Base-by-base conservation (phyloP, 2,329 filamentous ascomycete species). In the Colletotrichum karsti region DNA sequence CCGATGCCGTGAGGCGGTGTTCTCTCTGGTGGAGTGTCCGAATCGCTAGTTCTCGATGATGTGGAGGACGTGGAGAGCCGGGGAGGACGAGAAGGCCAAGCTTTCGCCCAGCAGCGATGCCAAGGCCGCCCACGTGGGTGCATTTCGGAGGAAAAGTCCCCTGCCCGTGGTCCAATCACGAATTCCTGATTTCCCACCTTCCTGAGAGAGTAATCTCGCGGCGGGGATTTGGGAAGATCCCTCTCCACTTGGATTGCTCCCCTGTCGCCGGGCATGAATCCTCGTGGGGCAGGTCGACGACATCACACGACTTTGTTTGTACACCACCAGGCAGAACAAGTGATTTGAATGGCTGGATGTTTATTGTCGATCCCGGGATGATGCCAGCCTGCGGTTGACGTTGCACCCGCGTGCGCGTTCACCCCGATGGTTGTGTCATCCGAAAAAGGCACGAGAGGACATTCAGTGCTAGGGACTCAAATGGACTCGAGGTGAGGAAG, bases 31-130 rank as follows among this genome's bases (percentile, higher is more conserved):
- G 22, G 22, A 48, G 30, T 22, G 7, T 15, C 20, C 2, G 24
- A 37, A 53, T 53, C 30, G 28, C 30, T 37, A 53, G 50, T 53
- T 37, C 0, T 33, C 18, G 39, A 44, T 30, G n/a, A 26, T 37
- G 41, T 22, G 55, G 41, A 48, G 44, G 26, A 10, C 9, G n/a
- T 18, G n/a, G 30, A 13, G 30, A 30, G n/a, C 30, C 18, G 26
- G 39, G 20, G 41, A 28, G 39, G 30, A 33, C 22, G 24, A 6
- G 3, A 9, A 22, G n/a, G 44, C 35, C 63, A 67, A 67, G 63
- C 63, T 63, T 67, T 65, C 20, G 58, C 41, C 63, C 50, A 51
- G 41, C 41, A 18, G n/a, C 50, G 33, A 63, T 63, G 63, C 58
- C 58, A 57, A 67, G 56, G 41, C 9, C 13, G 2, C 48, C 46